phyloP scores from a whole-genome alignment of 164 flowering plant species.

The Annona cherimola region DNA sequence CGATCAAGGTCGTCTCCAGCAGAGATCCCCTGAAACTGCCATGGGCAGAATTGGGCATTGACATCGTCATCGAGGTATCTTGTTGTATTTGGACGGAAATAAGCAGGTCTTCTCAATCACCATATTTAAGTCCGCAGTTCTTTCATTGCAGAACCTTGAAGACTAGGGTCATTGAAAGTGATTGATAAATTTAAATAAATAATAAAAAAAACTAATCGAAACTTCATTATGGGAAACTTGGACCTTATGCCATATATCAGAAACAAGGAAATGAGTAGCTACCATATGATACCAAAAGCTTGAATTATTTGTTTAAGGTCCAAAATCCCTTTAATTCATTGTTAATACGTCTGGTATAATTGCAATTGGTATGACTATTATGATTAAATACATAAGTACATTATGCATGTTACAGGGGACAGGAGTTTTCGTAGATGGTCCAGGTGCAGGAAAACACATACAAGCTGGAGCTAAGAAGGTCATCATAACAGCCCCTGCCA shows the following conservation, averaged over 20 bases:
- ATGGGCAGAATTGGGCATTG: slow-evolving; percentile 96
- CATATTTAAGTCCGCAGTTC: not conserved
- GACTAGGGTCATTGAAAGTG: too few relatives aligned
- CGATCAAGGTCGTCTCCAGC: slow-evolving; percentile 87
- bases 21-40: slow-evolving; percentile 93
- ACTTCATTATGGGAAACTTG: too few relatives aligned
- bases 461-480: slow-evolving; percentile 99
- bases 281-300: too few relatives aligned
- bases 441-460: slow-evolving; percentile 97
- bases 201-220: too few relatives aligned
- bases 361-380: not conserved
- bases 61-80: slow-evolving; percentile 92
- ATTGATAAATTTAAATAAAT: too few relatives aligned
- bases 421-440: slow-evolving; percentile 96
- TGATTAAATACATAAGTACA: not conserved
- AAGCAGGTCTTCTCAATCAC: not conserved
- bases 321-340: too few relatives aligned
- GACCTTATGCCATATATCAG: too few relatives aligned
- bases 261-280: too few relatives aligned
- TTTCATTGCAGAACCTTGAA: too few relatives aligned
- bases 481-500: slow-evolving; percentile 95
- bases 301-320: too few relatives aligned
- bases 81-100: not conserved
- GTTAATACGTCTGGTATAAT: too few relatives aligned
- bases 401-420: slow-evolving; percentile 55